Percentiles rank a stretch among this genome's conserved stretches.
Conservation (phyloP, 2,329 filamentous ascomycete species). For the Acrodontium crateriforme region DNA sequence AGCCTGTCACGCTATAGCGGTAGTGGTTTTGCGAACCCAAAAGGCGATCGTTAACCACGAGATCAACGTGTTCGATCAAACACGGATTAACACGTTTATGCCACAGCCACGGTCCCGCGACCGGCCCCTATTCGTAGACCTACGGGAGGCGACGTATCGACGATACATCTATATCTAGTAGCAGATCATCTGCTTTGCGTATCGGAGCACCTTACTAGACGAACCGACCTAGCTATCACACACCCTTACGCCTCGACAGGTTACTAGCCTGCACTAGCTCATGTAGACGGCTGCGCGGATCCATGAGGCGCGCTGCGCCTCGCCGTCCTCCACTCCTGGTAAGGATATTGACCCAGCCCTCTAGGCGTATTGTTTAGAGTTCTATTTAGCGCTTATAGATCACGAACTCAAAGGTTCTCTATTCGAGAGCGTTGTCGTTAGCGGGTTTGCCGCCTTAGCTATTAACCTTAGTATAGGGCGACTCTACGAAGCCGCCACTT, state of each 20-base stretch:
- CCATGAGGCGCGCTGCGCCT: too few relatives aligned
- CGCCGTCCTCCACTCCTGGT: too few relatives aligned
- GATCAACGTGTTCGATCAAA: conserved; percentile 8
- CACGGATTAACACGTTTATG: conserved; percentile 8
- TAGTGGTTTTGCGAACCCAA: conserved; percentile 3
- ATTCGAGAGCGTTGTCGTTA: conserved; percentile 9
- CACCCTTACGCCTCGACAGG: conserved; percentile 5
- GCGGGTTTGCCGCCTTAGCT: conserved; percentile 8
- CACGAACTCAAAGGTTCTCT: conserved; percentile 8
- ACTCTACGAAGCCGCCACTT: conserved; percentile 5
- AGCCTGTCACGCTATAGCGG: conserved; percentile 2
- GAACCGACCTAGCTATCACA: conserved; percentile 1
- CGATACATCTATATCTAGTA: conserved; percentile 9
- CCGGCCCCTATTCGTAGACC: conserved; percentile 7
- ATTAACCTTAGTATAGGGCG: conserved; percentile 4
- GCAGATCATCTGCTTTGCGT: conserved; percentile 8
- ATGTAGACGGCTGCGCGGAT: too few relatives aligned
- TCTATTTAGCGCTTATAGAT: conserved; percentile 10
- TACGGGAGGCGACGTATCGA: conserved; percentile 6
- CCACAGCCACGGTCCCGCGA: conserved; percentile 1
- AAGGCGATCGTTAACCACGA: conserved; percentile 5
- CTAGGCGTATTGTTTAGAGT: too few relatives aligned
- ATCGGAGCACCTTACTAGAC: conserved; percentile 2
- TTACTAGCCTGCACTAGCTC: conserved; percentile 1
- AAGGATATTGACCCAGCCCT: too few relatives aligned